These are phyloP conservation scores for Tricholomella constricta DNA, from an alignment of 768 basidiomycete species.

Conservation along the genomic window DNA sequence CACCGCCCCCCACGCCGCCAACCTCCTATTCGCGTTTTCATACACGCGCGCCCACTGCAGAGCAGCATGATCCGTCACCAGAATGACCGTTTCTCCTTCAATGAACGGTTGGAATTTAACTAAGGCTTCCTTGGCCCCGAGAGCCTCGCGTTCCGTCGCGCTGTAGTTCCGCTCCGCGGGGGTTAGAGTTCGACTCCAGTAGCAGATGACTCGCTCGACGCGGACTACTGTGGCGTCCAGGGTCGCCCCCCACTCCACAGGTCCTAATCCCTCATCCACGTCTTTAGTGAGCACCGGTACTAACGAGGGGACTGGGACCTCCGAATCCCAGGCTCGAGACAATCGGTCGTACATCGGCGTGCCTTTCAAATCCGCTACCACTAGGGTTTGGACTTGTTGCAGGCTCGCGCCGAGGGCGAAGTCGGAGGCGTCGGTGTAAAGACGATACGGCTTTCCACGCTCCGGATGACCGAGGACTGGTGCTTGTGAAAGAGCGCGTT, in stretches of 20 bases:
- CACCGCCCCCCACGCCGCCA: too few species aligned
- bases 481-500: constrained; percentile 29
- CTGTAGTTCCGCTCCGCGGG: too few species aligned
- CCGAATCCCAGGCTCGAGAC: background rate
- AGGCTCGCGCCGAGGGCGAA: constrained; percentile 28
- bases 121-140: too few species aligned
- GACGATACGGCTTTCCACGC: too few species aligned
- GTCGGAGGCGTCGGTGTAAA: too few species aligned
- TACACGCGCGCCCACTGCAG: constrained; percentile 26
- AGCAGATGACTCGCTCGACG: too few species aligned
- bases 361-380: constrained; percentile 26
- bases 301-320: background rate
- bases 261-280: background rate
- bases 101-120: constrained; percentile 37
- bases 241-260: background rate
- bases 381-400: constrained; percentile 35
- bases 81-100: constrained; percentile 32
- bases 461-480: constrained; percentile 35
- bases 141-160: too few species aligned
- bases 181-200: too few species aligned
- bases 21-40: constrained; percentile 23
- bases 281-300: too few species aligned
- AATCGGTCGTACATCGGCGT: constrained; percentile 26
- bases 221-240: too few species aligned
- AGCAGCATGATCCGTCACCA: constrained; percentile 27